phyloP scores from a whole-genome alignment of 331 rosid genomes.

The Spiraea crenata region DNA sequence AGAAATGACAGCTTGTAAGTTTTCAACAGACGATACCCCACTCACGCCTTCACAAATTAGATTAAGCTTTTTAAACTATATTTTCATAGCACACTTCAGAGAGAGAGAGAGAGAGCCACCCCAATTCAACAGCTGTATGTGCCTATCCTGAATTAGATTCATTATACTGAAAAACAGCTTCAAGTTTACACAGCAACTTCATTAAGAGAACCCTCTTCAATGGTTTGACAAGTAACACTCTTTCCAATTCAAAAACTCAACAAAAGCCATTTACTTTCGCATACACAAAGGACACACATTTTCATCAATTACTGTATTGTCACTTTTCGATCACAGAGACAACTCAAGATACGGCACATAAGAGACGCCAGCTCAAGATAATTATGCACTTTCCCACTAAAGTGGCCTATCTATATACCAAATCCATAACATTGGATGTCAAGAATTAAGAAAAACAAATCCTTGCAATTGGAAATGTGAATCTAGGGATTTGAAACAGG shows the following conservation, averaged over 20 bases:
- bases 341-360: neutral
- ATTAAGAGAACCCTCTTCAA: neutral
- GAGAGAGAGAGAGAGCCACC: neutral
- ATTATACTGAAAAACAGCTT: neutral
- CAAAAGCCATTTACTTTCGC: neutral
- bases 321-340: neutral
- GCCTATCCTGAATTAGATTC: neutral
- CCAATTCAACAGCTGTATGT: neutral
- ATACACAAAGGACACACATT: constrained; percentile 1
- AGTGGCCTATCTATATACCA: neutral
- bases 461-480: neutral
- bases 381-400: neutral
- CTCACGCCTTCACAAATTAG: neutral
- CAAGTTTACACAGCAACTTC: neutral
- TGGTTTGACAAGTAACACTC: neutral
- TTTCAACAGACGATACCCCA: neutral
- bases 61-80: neutral
- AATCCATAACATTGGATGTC: neutral
- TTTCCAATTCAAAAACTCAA: neutral
- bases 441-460: neutral
- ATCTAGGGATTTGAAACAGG: neutral
- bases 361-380: neutral
- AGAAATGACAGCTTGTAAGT: neutral
- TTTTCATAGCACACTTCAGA: neutral
- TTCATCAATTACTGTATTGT: neutral